Evolutionary conservation across 2,329 filamentous ascomycete genomes (phyloP), one percentile per base, ranked within the genome.

Genomic region (Whalleya microplaca): DNA sequence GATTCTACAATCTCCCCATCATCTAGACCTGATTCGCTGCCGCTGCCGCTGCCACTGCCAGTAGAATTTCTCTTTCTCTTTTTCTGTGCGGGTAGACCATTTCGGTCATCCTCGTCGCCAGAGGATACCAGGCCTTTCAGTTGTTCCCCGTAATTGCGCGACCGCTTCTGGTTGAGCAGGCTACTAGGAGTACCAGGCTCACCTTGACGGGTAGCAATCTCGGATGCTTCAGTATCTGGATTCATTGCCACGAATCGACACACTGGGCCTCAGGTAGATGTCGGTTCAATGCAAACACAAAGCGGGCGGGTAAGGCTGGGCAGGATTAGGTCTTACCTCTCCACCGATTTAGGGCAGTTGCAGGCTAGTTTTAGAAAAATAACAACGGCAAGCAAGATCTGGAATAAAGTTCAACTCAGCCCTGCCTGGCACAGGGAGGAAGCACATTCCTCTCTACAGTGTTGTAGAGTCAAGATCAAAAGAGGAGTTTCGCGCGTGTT

Each of bases 1-100:
- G 63, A 63, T 51, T 71, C 71, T 60, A 68, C 64, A 62, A 70
- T 70, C 62, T 73, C 71, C 47, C 69, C 72, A 51, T 74, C 70
- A 19, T 72, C 72, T 29, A 71, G 48, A 44, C 63, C 69, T 21
- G 65, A 61, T 18, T 61, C 59, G 46, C 56, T 53, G 27, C 55
- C 57, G 46, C 56, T 53, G 27, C 55, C 57, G 48, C 41, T 45
- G 21, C 52, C 48, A 18, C 41, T 45, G 23, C 52, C 48, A n/a
- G 41, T 40, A 32, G 53, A n/a, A 12, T 42, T 50, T 41, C 48
- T 53, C 50, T 62, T 71, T 51, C 50, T 63, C 51, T 63, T 71
- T 52, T 72, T 72, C 10, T 29, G 19, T 21, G 58, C 44, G 42
- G 58, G 56, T 2, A 51, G 23, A 19, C 21, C 41, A 7, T 58